Conservation (phyloP, 192 early-diverging fungal genomes). For the Backusella tarrabulga region DNA sequence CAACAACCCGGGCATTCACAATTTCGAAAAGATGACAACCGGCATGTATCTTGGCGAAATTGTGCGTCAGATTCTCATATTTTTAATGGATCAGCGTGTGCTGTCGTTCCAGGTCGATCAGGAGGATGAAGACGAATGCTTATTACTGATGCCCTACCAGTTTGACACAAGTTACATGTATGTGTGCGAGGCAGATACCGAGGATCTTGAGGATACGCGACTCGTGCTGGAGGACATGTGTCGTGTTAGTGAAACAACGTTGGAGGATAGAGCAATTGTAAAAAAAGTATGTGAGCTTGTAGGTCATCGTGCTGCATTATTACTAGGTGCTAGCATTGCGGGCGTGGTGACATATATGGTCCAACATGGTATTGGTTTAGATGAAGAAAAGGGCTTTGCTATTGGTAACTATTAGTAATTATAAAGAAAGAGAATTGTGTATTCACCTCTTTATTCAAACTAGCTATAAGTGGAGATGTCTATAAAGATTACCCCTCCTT, state of each 20-base stretch:
- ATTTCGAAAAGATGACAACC: slow-evolving; percentile 92
- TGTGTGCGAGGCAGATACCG: slow-evolving; percentile 64
- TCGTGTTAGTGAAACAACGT: slow-evolving; percentile 61
- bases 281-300: slow-evolving; percentile 75
- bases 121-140: slow-evolving; percentile 32
- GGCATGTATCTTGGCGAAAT: slow-evolving; percentile 93
- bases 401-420: slow-evolving; percentile 30
- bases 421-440: background rate
- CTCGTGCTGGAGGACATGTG: slow-evolving; percentile 72
- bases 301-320: slow-evolving; percentile 67
- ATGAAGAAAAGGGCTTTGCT: slow-evolving; percentile 26
- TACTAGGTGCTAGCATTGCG: slow-evolving; percentile 61
- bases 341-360: slow-evolving; percentile 48
- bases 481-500: slow-evolving; percentile 41
- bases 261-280: slow-evolving; percentile 76
- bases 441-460: background rate
- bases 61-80: slow-evolving; percentile 70
- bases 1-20: slow-evolving; percentile 73
- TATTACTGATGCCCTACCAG: slow-evolving; percentile 63
- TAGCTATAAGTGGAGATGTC: slow-evolving; percentile 41
- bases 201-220: slow-evolving; percentile 57
- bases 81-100: slow-evolving; percentile 74
- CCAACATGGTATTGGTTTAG: slow-evolving; percentile 24
- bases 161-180: slow-evolving; percentile 79
- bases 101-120: slow-evolving; percentile 44